Conservation (phyloP, 768 basidiomycete genomes). For the Epithele typhae region DNA sequence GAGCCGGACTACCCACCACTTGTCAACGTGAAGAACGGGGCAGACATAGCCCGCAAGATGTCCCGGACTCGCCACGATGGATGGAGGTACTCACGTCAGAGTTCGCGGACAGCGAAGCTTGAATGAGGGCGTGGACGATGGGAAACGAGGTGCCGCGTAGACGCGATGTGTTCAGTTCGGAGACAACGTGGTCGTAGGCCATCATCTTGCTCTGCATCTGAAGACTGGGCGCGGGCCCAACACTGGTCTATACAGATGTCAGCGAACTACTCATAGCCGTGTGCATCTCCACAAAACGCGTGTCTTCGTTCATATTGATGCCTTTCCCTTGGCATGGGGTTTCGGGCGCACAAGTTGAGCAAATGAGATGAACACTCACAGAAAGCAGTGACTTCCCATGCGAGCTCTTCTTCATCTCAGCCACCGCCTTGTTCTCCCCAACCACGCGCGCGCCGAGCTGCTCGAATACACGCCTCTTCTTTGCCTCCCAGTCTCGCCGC, state of each 20-base stretch:
- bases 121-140: constrained; percentile 65
- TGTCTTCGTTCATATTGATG: background rate
- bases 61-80: background rate
- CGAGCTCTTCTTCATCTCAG: constrained; percentile 59
- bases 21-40: background rate
- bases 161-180: constrained; percentile 72
- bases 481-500: constrained; percentile 82
- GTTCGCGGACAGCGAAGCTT: constrained; percentile 58
- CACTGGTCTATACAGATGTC: constrained; percentile 34
- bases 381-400: constrained; percentile 52
- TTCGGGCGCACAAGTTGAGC: no score
- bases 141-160: constrained; percentile 71
- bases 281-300: no score
- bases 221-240: constrained; percentile 54
- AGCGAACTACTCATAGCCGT: no score
- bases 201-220: constrained; percentile 96
- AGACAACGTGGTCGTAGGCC: constrained; percentile 83
- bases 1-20: constrained; percentile 33
- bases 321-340: background rate
- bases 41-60: no score
- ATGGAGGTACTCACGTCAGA: constrained; percentile 43
- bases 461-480: constrained; percentile 86
- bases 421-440: constrained; percentile 49
- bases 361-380: constrained; percentile 33
- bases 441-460: constrained; percentile 72